Base-by-base conservation (phyloP, 2,329 filamentous ascomycete genomes). In the Colletotrichum musae region DNA sequence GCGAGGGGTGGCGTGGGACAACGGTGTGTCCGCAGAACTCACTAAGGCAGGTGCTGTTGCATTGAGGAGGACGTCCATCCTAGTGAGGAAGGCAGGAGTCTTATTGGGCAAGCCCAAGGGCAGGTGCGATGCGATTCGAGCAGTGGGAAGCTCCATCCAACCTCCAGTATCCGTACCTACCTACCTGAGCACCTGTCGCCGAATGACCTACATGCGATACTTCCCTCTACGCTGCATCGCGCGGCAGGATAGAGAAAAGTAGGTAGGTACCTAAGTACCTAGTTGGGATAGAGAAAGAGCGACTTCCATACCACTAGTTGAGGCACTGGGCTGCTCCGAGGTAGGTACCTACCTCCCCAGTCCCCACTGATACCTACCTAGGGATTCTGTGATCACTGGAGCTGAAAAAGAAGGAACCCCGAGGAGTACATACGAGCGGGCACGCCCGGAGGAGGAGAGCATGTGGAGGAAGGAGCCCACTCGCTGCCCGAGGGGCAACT, bases 11-110 rank as follows among this genome's bases (percentile, higher is more conserved):
- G 52, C 52, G n/a, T 54, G 43, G 43, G 9, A 18, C 16, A 41
- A 51, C 21, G 58, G 58, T 28, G 58, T 61, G 58, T 45, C 58
- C 24, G 58, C 58, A 61, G 48, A 52, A 52, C 18, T 28, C 41
- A 52, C 18, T 28, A 48, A 28, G 39, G 58, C 32, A 15, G 21
- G 28, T 52, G 32, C 47, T 43, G 47, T 52, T 28, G 47, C 36
- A 47, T 62, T 54, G 36, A 48, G 59, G 36, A 53, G 59, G 50
- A 62, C 24, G 3, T 48, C 15, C 24, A 48, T 58, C 41, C 41
- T 48, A 28, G 45, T 18, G 47, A 18, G 47, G 47, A 24, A 50
- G 47, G 24, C 28, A 28, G 32, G n/a, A 28, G 39, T 41, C 43
- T 28, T 43, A 59, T 48, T 59, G 57, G 45, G 57, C 43, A 47